phyloP scores from a whole-genome alignment of 1,284 basidiomycete genomes.

The Amylostereum areolatum region DNA sequence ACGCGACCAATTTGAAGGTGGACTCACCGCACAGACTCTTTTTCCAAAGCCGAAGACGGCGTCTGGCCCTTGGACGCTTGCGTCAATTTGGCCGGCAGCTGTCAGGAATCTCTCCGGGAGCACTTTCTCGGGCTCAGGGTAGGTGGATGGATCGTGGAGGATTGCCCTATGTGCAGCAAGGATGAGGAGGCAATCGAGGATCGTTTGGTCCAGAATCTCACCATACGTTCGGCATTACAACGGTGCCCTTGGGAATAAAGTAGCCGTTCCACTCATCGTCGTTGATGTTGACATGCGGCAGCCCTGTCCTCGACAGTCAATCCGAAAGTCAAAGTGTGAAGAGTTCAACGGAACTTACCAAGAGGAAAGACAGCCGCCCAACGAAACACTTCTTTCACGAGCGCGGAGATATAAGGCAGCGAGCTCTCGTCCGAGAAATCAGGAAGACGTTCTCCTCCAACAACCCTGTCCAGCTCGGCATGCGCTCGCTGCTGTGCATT shows the following conservation, averaged over 20 bases:
- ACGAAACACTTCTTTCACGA: slow-evolving; percentile 27
- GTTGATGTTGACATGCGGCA: slow-evolving; percentile 10
- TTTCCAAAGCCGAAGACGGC: slow-evolving; percentile 16
- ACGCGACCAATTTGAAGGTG: no score
- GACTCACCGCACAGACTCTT: slow-evolving; percentile 15
- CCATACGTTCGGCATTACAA: slow-evolving; percentile 17
- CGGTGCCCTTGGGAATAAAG: slow-evolving; percentile 13
- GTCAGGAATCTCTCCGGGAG: not conserved
- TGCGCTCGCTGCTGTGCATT: slow-evolving; percentile 25
- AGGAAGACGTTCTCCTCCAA: slow-evolving; percentile 24
- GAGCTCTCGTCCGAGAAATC: slow-evolving; percentile 19
- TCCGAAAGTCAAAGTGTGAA: not conserved
- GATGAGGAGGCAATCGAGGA: not conserved
- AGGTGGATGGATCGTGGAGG: not conserved
- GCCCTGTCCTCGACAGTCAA: slow-evolving; percentile 1
- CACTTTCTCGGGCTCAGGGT: not conserved
- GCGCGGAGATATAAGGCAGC: slow-evolving; percentile 25
- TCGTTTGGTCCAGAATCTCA: not conserved
- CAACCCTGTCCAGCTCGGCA: slow-evolving; percentile 24
- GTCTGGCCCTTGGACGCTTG: slow-evolving; percentile 3
- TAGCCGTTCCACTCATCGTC: slow-evolving; percentile 16
- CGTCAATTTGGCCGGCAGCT: not conserved
- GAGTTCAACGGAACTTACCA: not conserved
- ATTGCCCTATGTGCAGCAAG: not conserved
- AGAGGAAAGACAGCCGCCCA: slow-evolving; percentile 16